These are phyloP conservation scores for Plasmodium relictum DNA, from an alignment of 169 alveolate species.

Conservation along the genomic window DNA sequence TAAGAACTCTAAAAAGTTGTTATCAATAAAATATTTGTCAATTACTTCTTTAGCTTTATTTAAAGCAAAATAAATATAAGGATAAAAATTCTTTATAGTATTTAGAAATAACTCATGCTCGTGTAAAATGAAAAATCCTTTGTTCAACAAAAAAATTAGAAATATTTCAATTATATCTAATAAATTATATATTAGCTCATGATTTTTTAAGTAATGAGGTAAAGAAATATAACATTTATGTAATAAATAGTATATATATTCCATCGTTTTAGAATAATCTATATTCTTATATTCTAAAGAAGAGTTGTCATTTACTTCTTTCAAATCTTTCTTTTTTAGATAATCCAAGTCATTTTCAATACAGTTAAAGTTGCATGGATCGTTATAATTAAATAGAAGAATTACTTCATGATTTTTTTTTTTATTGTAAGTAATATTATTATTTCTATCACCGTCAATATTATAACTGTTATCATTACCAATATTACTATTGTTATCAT, in stretches of 20 bases:
- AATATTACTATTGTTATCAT: not conserved
- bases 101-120: constrained; percentile 3
- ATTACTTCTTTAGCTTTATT: constrained; percentile 10
- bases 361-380: no score
- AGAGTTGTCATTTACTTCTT: not conserved
- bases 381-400: no score
- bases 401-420: no score
- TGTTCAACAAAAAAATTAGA: not conserved
- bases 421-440: no score
- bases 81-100: not conserved
- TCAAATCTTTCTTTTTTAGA: not conserved
- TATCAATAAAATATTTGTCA: not conserved
- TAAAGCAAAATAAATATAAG: not conserved
- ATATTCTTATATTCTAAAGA: not conserved
- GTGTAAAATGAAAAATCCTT: not conserved
- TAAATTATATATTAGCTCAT: not conserved
- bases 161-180: constrained; percentile 6
- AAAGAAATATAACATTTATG: constrained; percentile 1
- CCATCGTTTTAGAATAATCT: not conserved
- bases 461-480: not conserved
- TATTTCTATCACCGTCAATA: no score
- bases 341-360: no score
- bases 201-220: not conserved
- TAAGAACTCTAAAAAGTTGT: not conserved
- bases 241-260: not conserved